Evolutionary conservation across 176 grass and related monocot species (phyloP).

Genomic region (Aegilops tauschii): DNA sequence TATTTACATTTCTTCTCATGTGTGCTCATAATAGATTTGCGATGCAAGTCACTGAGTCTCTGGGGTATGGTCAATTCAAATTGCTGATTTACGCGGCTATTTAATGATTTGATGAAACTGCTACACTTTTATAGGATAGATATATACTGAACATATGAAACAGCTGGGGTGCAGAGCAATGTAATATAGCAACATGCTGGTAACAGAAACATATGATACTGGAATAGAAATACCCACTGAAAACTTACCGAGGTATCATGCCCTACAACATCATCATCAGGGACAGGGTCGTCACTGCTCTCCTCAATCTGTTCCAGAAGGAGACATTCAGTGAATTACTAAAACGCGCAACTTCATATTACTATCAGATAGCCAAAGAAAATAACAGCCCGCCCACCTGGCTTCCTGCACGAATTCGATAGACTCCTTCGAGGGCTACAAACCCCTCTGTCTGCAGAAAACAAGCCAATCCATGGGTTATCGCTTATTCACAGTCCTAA

Average conservation of each 20-base stretch:
- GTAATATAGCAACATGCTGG: neutral
- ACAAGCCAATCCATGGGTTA: neutral
- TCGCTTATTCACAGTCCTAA: neutral
- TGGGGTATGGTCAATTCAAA: neutral
- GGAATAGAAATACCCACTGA: neutral
- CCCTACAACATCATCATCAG: slow-evolving; percentile 2
- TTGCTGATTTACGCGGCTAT: neutral
- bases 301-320: slow-evolving; percentile 33
- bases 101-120: neutral
- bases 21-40: neutral
- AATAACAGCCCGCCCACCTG: slow-evolving; percentile 37
- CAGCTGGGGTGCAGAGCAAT: neutral
- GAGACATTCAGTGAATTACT: neutral
- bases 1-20: neutral
- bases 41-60: neutral
- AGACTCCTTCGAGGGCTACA: slow-evolving; percentile 59
- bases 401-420: neutral
- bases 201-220: neutral
- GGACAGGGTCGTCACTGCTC: neutral
- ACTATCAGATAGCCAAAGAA: neutral
- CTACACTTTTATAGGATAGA: neutral
- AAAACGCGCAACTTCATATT: neutral
- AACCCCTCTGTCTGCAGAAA: slow-evolving; percentile 58
- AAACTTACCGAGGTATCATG: slow-evolving; percentile 67
- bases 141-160: neutral